These are phyloP conservation scores for Ophiosphaerella herpotricha DNA, from an alignment of 2,329 filamentous ascomycete genomes.

Conservation along the genomic window DNA sequence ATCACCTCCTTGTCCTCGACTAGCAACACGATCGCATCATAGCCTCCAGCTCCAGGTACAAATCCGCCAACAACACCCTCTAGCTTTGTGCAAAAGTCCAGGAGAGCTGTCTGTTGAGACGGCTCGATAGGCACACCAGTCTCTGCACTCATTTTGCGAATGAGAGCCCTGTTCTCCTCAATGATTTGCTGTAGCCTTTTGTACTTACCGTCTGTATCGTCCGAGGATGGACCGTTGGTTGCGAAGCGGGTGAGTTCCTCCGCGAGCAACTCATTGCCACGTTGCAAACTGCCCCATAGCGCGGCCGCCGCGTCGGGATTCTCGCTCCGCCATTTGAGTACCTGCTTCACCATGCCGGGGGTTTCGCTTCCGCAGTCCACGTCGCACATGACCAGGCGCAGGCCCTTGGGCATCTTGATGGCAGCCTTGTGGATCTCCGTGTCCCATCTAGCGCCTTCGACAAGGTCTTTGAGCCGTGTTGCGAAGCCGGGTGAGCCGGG, in stretches of 20 bases:
- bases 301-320: constrained; percentile 66
- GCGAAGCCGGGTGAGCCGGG: constrained; percentile 70
- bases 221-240: constrained; percentile 34
- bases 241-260: constrained; percentile 62
- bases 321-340: constrained; percentile 77
- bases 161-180: constrained; percentile 59
- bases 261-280: constrained; percentile 72
- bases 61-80: constrained; percentile 88
- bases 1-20: constrained; percentile 74
- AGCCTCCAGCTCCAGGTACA: constrained; percentile 91
- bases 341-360: constrained; percentile 92
- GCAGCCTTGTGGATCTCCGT: constrained; percentile 72
- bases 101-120: constrained; percentile 76
- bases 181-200: constrained; percentile 59
- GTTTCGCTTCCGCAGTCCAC: constrained; percentile 94
- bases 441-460: constrained; percentile 75
- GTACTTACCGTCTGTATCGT: constrained; percentile 48
- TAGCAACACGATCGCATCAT: constrained; percentile 83
- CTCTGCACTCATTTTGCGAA: constrained; percentile 74
- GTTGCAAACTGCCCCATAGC: constrained; percentile 78
- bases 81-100: constrained; percentile 74
- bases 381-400: constrained; percentile 89
- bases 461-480: constrained; percentile 64
- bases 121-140: constrained; percentile 90
- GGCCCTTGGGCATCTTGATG: constrained; percentile 71